phyloP scores from a whole-genome alignment of 352 stramenopile species.

The Phytophthora sp. region DNA sequence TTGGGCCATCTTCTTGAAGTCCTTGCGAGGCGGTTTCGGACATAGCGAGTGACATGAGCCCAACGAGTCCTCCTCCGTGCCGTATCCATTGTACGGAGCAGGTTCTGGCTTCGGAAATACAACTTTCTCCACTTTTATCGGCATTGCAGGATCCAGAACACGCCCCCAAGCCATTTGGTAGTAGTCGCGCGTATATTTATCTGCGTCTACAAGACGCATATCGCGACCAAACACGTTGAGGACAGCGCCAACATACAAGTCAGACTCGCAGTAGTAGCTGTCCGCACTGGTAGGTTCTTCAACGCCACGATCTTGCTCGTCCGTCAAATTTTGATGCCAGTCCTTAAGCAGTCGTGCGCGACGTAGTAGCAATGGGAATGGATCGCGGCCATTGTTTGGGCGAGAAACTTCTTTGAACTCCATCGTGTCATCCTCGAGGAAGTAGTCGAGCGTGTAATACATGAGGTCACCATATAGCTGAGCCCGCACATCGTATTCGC shows the following conservation, averaged over 20 bases:
- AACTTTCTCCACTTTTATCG: slow-evolving; percentile 48
- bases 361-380: slow-evolving; percentile 78
- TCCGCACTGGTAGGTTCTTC: slow-evolving; percentile 66
- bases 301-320: slow-evolving; percentile 81
- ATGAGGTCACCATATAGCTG: slow-evolving; percentile 84
- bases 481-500: slow-evolving; percentile 85
- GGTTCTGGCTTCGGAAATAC: slow-evolving; percentile 65
- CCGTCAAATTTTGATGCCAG: slow-evolving; percentile 64
- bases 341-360: slow-evolving; percentile 70
- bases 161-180: slow-evolving; percentile 74
- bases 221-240: slow-evolving; percentile 72
- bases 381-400: slow-evolving; percentile 82
- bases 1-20: slow-evolving; percentile 81
- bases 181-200: slow-evolving; percentile 79
- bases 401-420: slow-evolving; percentile 88
- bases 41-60: slow-evolving; percentile 66
- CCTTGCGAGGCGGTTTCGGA: slow-evolving; percentile 77
- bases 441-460: slow-evolving; percentile 85
- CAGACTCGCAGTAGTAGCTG: slow-evolving; percentile 77
- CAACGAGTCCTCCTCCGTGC: slow-evolving; percentile 79
- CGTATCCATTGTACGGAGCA: slow-evolving; percentile 76
- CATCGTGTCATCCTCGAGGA: slow-evolving; percentile 89
- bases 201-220: slow-evolving; percentile 80
- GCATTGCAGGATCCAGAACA: slow-evolving; percentile 47
- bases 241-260: slow-evolving; percentile 67